A percentile compares a stretch with the other conserved stretches of the same genome.
Conservation (phyloP, 768 basidiomycete genomes). For the Pisolithus orientalis region DNA sequence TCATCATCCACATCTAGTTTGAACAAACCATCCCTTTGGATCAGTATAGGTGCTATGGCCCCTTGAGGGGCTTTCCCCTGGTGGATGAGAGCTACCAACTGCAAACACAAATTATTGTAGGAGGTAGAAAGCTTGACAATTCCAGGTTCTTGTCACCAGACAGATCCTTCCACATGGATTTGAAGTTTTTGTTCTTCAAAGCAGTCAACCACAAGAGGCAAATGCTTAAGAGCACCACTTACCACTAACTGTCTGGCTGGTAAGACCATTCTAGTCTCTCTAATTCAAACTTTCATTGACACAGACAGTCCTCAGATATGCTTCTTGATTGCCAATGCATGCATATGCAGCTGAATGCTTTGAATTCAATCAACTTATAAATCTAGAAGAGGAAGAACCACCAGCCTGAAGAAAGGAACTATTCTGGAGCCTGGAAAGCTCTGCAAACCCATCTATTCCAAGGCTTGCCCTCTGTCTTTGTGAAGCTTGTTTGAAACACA, state of each 20-base stretch:
- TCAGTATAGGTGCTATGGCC: conserved; percentile 16
- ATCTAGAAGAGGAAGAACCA: no score
- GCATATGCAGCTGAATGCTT: no score
- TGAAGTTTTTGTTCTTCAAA: conserved; percentile 19
- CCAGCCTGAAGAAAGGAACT: conserved; percentile 7
- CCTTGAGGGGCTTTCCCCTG: conserved; percentile 15
- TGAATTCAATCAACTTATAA: no score
- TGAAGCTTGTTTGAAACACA: background rate
- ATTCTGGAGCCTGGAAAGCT: background rate
- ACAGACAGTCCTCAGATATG: no score
- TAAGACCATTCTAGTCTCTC: no score
- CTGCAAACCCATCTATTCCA: background rate
- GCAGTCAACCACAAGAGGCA: background rate
- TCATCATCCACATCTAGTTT: conserved; percentile 31
- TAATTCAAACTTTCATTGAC: no score
- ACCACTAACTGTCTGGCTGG: no score
- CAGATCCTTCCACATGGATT: conserved; percentile 20
- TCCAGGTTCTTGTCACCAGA: conserved; percentile 22
- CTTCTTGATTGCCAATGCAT: no score
- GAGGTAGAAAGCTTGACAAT: conserved; percentile 17
- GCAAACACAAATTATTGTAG: conserved; percentile 25
- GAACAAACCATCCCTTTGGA: conserved; percentile 20
- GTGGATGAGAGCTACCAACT: conserved; percentile 16
- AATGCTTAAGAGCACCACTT: background rate
- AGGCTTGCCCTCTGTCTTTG: background rate